Conservation (phyloP, 108 stramenopile genomes). For the Ochromonas danica region DNA sequence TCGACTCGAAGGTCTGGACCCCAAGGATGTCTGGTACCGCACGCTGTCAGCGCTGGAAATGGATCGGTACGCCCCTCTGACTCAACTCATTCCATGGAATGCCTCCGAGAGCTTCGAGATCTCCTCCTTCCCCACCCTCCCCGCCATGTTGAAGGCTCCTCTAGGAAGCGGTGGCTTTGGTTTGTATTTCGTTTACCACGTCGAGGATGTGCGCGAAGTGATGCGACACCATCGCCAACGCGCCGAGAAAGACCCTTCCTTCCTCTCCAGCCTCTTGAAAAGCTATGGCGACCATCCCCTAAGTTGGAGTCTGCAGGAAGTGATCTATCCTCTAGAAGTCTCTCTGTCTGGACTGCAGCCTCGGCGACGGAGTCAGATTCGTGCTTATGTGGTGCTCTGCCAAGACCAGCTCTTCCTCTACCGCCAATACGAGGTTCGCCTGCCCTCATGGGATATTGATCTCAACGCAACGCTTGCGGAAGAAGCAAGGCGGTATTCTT, state of each 20-base stretch:
- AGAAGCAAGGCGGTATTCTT: neutral
- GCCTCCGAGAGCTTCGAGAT: neutral
- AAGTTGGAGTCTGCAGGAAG: neutral
- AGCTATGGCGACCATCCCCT: neutral
- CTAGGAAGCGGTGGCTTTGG: slow-evolving; percentile 1
- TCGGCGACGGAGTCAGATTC: neutral
- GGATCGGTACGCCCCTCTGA: neutral
- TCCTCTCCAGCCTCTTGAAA: neutral
- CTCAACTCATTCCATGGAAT: neutral
- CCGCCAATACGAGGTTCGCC: neutral
- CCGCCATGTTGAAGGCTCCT: slow-evolving; percentile 1
- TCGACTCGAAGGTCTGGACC: neutral
- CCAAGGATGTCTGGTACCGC: slow-evolving; percentile 1
- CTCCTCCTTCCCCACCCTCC: neutral
- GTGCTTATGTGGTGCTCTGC: neutral
- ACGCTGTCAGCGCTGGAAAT: neutral
- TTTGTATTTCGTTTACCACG: slow-evolving; percentile 6
- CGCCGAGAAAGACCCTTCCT: neutral
- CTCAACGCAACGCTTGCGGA: neutral
- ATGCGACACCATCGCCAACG: neutral
- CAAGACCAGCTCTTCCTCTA: neutral
- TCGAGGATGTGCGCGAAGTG: neutral
- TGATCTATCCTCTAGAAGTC: no score
- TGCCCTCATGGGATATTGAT: neutral
- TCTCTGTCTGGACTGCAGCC: neutral